Base-by-base conservation (phyloP, 2,329 filamentous ascomycete species). In the Fusarium miscanthi region DNA sequence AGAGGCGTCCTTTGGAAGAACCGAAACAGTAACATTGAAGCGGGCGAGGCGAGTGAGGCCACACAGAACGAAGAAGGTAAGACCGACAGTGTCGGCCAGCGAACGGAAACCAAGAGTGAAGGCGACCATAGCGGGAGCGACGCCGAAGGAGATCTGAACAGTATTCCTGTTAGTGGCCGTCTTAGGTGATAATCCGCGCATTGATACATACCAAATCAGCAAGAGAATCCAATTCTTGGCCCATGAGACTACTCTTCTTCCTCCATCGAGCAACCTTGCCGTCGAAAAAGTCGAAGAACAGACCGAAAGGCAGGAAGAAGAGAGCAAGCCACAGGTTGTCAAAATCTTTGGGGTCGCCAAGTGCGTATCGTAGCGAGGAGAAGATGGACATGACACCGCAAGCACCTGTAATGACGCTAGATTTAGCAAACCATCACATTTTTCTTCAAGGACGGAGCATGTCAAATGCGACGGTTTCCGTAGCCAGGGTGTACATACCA, bases 281-380 rank as follows among this genome's bases (percentile, higher is more conserved):
- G 82, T 99, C 96, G 88, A 98, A 94, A 80, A 97, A 97, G 83
- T 99, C 96, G 82, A 98, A 98, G 86, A 98, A 98, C 17, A 98
- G 86, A 9, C 94, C 95, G 66, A 98, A 93, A 1, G 95, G 95
- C 82, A 98, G 93, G 82, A 98, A 94, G 8, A 86, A 89, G 53
- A 99, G 89, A 4, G 96, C 95, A 38, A 91, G 84, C 89, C 93
- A 98, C 60, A 98, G 85, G 76, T 94, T 92, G 58, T 85, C 86
- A 76, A 90, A 86, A 60, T 92, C 85, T 66, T 87, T 80, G 13
- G 92, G 87, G 73, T 92, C 89, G 70, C 91, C 91, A 70, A 97
- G 88, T 82, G 93, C 96, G 87, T 98, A 98, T 75, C 94, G 93
- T 84, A 99, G 89, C 30, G 94, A 97, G 49, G 94, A 95, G 84